phyloP scores from a whole-genome alignment of 1,284 basidiomycete genomes.

The Ceratobasidium theobromae region DNA sequence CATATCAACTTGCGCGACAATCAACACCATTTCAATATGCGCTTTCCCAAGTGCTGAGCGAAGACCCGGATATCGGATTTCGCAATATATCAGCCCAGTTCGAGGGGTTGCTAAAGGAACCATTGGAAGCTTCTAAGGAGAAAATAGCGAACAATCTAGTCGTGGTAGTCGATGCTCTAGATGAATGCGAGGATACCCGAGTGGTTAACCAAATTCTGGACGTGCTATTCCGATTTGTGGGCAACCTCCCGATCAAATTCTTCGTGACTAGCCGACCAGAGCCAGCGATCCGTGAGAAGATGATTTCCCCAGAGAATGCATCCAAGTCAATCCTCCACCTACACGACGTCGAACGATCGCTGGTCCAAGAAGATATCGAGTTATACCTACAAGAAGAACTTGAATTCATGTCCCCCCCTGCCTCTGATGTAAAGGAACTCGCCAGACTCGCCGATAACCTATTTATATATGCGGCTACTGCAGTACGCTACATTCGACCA shows the following conservation, averaged over 20 bases:
- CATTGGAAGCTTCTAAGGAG: neutral
- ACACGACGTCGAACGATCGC: slow-evolving; percentile 32
- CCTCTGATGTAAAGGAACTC: too few species aligned
- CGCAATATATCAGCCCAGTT: slow-evolving; percentile 1
- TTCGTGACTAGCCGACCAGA: slow-evolving; percentile 32
- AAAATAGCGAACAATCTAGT: neutral
- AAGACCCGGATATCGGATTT: neutral
- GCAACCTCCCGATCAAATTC: slow-evolving; percentile 15
- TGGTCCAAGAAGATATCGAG: slow-evolving; percentile 29
- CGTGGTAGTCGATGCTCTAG: slow-evolving; percentile 31
- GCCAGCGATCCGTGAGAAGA: neutral
- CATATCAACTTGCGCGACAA: slow-evolving; percentile 27
- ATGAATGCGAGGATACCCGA: slow-evolving; percentile 13
- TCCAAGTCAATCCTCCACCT: neutral
- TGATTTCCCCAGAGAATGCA: neutral
- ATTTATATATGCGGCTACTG: too few species aligned
- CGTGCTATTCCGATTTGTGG: neutral
- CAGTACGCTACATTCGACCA: too few species aligned
- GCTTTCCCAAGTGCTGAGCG: neutral
- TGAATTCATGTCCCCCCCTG: neutral
- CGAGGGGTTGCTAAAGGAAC: slow-evolving; percentile 13
- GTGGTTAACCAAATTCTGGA: neutral
- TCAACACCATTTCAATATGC: neutral
- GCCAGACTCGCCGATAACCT: too few species aligned
- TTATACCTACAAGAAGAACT: slow-evolving; percentile 20